These are phyloP conservation scores for Physcomitrium patens DNA, from an alignment of 225 moss, liverwort and hornwort genomes.

Conservation along the genomic window DNA sequence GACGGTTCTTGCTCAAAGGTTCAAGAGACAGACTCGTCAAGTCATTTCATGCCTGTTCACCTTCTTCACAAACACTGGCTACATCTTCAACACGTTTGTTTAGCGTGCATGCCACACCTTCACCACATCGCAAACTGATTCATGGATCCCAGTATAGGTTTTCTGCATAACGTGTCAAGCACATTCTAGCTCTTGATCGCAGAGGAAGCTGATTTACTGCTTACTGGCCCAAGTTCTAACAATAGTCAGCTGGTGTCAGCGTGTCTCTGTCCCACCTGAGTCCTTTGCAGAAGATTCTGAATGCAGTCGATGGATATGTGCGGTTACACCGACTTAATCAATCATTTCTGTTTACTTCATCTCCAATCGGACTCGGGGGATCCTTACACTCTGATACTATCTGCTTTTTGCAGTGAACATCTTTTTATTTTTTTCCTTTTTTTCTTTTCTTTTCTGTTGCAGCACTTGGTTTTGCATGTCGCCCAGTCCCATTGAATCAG, in stretches of 20 bases:
- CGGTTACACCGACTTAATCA: background rate
- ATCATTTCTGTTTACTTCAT: too few species aligned
- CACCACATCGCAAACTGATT: conserved; percentile 12
- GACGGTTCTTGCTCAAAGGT: conserved; percentile 33
- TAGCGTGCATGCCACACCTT: conserved; percentile 3
- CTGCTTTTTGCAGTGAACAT: too few species aligned
- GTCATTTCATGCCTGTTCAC: conserved; percentile 40
- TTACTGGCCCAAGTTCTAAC: background rate
- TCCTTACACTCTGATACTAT: too few species aligned
- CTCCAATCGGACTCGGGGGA: too few species aligned
- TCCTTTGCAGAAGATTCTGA: background rate
- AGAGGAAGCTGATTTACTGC: background rate
- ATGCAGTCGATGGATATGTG: background rate
- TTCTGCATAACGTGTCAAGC: background rate
- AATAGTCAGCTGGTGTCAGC: background rate
- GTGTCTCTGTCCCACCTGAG: background rate
- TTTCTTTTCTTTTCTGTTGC: too few species aligned
- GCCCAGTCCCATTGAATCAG: too few species aligned
- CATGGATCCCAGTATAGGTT: background rate
- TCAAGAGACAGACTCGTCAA: conserved; percentile 37
- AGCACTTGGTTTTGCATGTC: too few species aligned
- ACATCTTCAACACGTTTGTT: conserved; percentile 20
- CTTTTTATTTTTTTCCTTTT: too few species aligned
- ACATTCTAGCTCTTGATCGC: background rate
- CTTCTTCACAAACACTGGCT: conserved; percentile 26